Evolutionary conservation across 108 stramenopile species (phyloP).

Genomic region (Mediolabrus comicus): DNA sequence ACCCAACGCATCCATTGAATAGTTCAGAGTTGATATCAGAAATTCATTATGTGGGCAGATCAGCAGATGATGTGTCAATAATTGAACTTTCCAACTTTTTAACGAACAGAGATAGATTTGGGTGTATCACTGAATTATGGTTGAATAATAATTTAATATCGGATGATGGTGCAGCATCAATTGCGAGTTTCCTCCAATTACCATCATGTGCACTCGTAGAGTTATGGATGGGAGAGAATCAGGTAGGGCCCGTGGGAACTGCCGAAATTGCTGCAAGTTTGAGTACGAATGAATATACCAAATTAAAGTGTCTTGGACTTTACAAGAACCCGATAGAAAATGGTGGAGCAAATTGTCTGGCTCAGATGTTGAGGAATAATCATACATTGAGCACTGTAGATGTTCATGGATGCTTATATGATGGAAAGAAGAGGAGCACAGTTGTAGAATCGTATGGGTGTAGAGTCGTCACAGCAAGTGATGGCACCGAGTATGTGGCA

Average conservation of each 20-base stretch:
- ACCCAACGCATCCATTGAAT: slow-evolving; percentile 37
- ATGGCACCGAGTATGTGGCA: slow-evolving; percentile 38
- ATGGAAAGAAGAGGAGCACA: not conserved
- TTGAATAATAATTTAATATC: slow-evolving; percentile 35
- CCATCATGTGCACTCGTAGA: slow-evolving; percentile 38
- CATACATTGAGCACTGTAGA: slow-evolving; percentile 37
- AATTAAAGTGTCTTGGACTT: slow-evolving; percentile 40
- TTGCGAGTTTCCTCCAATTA: slow-evolving; percentile 24
- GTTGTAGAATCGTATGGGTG: slow-evolving; percentile 34
- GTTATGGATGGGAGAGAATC: slow-evolving; percentile 41
- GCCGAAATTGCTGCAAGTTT: slow-evolving; percentile 29
- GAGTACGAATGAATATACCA: slow-evolving; percentile 15
- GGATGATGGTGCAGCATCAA: slow-evolving; percentile 32
- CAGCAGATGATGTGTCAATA: slow-evolving; percentile 20
- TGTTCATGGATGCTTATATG: slow-evolving; percentile 39
- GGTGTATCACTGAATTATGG: slow-evolving; percentile 42
- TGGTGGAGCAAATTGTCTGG: slow-evolving; percentile 35
- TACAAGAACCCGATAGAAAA: slow-evolving; percentile 39
- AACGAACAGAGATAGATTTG: slow-evolving; percentile 26
- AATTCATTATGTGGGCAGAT: slow-evolving; percentile 40
- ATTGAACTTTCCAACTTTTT: slow-evolving; percentile 27
- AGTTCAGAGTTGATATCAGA: slow-evolving; percentile 14
- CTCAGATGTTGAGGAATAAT: slow-evolving; percentile 40
- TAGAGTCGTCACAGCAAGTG: slow-evolving; percentile 19
- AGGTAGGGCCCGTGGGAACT: slow-evolving; percentile 30